Evolutionary conservation across 495 filamentous ascomycete genomes (phyloP).

Genomic region (Penicillium coffeae): DNA sequence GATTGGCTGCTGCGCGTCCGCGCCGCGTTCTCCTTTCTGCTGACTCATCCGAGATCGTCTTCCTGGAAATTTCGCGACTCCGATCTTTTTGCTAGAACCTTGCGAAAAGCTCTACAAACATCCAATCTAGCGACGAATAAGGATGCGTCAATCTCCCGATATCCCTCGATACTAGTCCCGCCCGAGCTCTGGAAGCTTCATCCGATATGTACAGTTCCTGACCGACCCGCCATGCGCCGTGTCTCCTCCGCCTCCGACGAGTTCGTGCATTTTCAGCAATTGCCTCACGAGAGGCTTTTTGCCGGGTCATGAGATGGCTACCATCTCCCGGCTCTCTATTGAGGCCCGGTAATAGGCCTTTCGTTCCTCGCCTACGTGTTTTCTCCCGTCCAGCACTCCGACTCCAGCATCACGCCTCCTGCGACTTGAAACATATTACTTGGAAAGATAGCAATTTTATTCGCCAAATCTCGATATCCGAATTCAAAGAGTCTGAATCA

Average conservation of each 20-base stretch:
- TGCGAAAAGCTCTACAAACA: background rate
- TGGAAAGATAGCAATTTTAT: conserved; percentile 10
- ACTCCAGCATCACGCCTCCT: conserved; percentile 4
- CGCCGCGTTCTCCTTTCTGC: background rate
- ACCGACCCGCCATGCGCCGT: conserved; percentile 38
- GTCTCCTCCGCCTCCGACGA: conserved; percentile 28
- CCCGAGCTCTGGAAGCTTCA: background rate
- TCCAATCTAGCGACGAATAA: background rate
- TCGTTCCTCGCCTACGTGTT: conserved; percentile 4
- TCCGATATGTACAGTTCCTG: conserved; percentile 21
- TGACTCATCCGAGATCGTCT: conserved; percentile 18
- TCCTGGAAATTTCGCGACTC: conserved; percentile 11
- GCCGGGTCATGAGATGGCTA: conserved; percentile 47
- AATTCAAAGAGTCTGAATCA: too few relatives aligned
- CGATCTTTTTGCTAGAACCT: conserved; percentile 1
- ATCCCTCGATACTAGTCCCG: background rate
- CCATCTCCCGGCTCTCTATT: conserved; percentile 35
- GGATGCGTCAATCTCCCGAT: background rate
- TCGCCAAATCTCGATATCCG: too few relatives aligned
- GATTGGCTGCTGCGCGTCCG: conserved; percentile 18
- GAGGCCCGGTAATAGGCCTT: conserved; percentile 31
- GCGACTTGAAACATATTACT: conserved; percentile 1
- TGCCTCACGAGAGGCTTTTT: conserved; percentile 24
- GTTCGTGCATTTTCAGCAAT: conserved; percentile 32
- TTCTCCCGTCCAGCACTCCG: conserved; percentile 8